Conservation (phyloP, 257 asterid genomes). For the Solanum clarkiae region DNA sequence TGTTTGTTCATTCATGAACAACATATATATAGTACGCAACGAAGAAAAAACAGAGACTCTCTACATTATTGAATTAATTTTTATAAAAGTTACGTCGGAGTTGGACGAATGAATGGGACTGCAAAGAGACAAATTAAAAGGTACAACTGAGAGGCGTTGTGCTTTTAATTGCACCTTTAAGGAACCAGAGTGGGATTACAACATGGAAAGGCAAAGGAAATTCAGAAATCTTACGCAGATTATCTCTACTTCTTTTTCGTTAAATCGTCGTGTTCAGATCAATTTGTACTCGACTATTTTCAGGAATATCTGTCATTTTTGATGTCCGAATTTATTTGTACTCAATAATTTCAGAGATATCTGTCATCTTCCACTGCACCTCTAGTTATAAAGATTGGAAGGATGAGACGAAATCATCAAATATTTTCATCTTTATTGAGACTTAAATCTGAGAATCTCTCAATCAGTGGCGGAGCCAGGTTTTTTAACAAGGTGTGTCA, state of each 20-base stretch:
- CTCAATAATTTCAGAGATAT: background rate
- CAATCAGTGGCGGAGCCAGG: too few relatives aligned
- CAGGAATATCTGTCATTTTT: background rate
- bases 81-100: background rate
- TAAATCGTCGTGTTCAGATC: background rate
- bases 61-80: background rate
- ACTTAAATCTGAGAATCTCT: background rate
- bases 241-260: background rate
- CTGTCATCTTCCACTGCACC: too few relatives aligned
- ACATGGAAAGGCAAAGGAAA: conserved; percentile 8
- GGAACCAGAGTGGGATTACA: conserved; percentile 4
- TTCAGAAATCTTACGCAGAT: background rate
- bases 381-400: too few relatives aligned
- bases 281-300: background rate
- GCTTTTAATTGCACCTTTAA: background rate
- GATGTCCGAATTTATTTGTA: background rate
- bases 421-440: rapidly evolving
- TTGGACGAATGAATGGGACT: background rate
- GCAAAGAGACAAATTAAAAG: background rate
- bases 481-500: too few relatives aligned
- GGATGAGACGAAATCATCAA: background rate
- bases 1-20: background rate
- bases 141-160: background rate
- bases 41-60: background rate
- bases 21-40: background rate